Evolutionary conservation across 148 eudicot species (phyloP).

Genomic region (Arbutus unedo): DNA sequence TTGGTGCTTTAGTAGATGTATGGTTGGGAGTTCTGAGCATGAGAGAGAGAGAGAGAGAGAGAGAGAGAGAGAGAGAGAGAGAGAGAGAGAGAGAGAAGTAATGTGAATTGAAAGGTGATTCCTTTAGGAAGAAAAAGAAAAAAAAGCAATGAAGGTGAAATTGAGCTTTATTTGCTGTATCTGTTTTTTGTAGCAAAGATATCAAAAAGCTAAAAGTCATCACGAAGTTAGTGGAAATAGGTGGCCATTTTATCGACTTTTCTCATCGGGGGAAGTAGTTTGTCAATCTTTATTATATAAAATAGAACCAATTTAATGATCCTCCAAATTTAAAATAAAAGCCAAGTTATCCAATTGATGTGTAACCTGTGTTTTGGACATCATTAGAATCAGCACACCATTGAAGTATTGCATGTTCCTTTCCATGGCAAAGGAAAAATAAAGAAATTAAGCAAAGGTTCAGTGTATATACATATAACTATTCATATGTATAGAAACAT

Average conservation of each 20-base stretch:
- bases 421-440: neutral
- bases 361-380: neutral
- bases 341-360: neutral
- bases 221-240: neutral
- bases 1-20: too few relatives aligned
- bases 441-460: neutral
- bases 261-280: neutral
- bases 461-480: neutral
- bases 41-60: too few relatives aligned
- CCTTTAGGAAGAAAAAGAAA: neutral
- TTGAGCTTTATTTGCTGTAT: slow-evolving; percentile 7
- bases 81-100: neutral
- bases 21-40: too few relatives aligned
- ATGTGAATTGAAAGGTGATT: slow-evolving; percentile 1
- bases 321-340: neutral
- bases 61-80: slow-evolving; percentile 11
- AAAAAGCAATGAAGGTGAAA: neutral
- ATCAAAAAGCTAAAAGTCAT: slow-evolving; percentile 1
- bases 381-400: neutral
- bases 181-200: neutral
- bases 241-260: slow-evolving; percentile 9
- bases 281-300: neutral
- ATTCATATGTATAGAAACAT: too few relatives aligned
- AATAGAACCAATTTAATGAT: neutral
- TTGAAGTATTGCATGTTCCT: neutral